A percentile compares a stretch with the other conserved stretches of the same genome.
Evolutionary conservation across 1,284 basidiomycete genomes (phyloP).

Genomic region (Cryptococcus hybrid): DNA sequence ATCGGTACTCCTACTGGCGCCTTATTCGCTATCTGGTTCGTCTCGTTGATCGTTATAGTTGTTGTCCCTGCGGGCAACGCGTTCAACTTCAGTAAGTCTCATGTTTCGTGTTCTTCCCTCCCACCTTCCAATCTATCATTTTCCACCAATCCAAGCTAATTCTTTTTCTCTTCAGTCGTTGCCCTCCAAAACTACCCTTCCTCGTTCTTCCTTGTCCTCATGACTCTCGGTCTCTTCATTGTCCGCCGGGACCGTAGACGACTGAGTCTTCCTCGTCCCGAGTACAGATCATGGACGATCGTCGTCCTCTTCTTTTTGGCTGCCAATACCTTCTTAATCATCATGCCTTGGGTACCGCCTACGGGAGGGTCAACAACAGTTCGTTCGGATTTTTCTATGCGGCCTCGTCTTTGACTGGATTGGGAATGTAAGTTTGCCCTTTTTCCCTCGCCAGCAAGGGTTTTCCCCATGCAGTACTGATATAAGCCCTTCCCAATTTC

Average conservation of each 20-base stretch:
- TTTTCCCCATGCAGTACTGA: background rate
- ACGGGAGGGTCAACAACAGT: conserved; percentile 24
- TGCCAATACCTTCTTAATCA: conserved; percentile 53
- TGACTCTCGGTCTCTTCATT: conserved; percentile 52
- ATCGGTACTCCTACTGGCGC: conserved; percentile 51
- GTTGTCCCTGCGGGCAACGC: conserved; percentile 59
- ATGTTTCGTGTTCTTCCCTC: too few relatives aligned
- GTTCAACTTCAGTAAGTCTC: conserved; percentile 51
- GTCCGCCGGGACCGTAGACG: conserved; percentile 49
- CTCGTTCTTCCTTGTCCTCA: conserved; percentile 52
- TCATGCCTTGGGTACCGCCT: conserved; percentile 55
- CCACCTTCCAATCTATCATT: too few relatives aligned
- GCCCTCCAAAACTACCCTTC: conserved; percentile 52
- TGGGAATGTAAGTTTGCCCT: conserved; percentile 32
- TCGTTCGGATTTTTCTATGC: conserved; percentile 50
- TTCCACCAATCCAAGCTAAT: conserved; percentile 20
- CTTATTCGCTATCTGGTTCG: conserved; percentile 53
- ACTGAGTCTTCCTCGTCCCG: conserved; percentile 46
- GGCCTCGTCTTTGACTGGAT: conserved; percentile 33
- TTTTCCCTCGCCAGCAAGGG: background rate
- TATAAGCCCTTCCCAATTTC: background rate
- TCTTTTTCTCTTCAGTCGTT: conserved; percentile 17
- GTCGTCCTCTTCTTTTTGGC: conserved; percentile 50
- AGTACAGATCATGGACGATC: conserved; percentile 52
- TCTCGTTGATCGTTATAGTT: conserved; percentile 59